Percentiles rank a stretch among this genome's conserved stretches.
These are phyloP conservation scores for Gracilariopsis chorda DNA, from an alignment of 23 red algal species.

Conservation along the genomic window DNA sequence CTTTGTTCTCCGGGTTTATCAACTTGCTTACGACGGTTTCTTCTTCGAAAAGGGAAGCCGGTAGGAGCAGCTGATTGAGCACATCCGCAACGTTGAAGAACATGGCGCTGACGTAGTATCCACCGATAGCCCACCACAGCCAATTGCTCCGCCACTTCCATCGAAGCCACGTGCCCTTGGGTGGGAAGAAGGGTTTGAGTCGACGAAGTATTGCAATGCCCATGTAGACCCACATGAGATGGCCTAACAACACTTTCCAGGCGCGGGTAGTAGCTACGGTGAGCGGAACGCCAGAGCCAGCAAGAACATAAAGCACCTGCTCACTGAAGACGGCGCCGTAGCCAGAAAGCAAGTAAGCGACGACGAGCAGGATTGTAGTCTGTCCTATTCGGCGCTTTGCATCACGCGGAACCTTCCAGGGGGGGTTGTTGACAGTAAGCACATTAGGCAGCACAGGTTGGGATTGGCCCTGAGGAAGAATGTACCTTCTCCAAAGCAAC, in stretches of 20 bases:
- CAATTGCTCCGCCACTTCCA: conserved; percentile 87
- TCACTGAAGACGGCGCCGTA: conserved; percentile 94
- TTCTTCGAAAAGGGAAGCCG: conserved; percentile 87
- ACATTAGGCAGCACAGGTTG: conserved; percentile 57
- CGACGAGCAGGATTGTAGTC: conserved; percentile 82
- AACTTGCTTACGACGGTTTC: conserved; percentile 99
- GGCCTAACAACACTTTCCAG: conserved; percentile 96
- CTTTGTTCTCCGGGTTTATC: conserved; percentile 99
- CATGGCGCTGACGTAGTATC: conserved; percentile 91
- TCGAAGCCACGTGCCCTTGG: conserved; percentile 84
- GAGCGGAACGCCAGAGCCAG: conserved; percentile 83
- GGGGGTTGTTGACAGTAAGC: conserved; percentile 66
- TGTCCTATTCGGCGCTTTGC: conserved; percentile 65
- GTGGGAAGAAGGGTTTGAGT: conserved; percentile 97
- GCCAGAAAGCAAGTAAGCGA: conserved; percentile 94
- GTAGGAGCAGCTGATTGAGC: conserved; percentile 91
- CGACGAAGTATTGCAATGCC: conserved; percentile 90
- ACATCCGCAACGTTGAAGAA: conserved; percentile 97
- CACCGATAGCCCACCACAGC: conserved; percentile 97
- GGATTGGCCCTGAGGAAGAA: conserved; percentile 2
- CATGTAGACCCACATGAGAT: conserved; percentile 99
- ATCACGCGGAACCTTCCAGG: conserved; percentile 80
- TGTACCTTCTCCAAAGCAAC: conserved; percentile 37
- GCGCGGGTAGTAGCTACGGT: conserved; percentile 90
- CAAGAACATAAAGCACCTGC: conserved; percentile 78